Evolutionary conservation across 495 filamentous ascomycete genomes (phyloP).

Genomic region (Lophiostoma macrostomum): DNA sequence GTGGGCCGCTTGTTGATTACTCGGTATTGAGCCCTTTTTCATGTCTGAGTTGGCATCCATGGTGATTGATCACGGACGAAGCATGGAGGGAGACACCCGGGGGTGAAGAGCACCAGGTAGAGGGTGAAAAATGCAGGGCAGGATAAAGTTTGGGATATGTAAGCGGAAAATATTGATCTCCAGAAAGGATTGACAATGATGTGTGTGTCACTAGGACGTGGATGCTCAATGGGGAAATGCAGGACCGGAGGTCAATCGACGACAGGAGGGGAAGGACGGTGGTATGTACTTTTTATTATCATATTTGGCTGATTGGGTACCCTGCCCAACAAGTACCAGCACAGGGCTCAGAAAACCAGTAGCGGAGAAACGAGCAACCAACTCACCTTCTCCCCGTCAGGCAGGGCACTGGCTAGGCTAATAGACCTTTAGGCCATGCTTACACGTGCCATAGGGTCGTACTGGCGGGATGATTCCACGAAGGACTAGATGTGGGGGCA

Average conservation of each 20-base stretch:
- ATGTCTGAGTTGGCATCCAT: slow-evolving; percentile 24
- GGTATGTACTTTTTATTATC: slow-evolving; percentile 13
- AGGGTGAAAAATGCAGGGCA: neutral
- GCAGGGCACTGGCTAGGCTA: slow-evolving; percentile 13
- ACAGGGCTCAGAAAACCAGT: neutral
- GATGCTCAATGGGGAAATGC: slow-evolving; percentile 7
- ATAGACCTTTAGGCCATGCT: slow-evolving; percentile 11
- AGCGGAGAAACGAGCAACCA: slow-evolving; percentile 7
- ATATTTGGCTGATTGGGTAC: slow-evolving; percentile 29
- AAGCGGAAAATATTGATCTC: neutral
- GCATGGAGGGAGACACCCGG: slow-evolving; percentile 6
- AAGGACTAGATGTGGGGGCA: slow-evolving; percentile 7
- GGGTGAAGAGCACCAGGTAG: neutral
- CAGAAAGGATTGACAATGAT: neutral
- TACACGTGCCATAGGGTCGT: slow-evolving; percentile 14
- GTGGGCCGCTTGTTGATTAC: neutral
- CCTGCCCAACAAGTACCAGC: neutral
- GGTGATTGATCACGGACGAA: slow-evolving; percentile 1
- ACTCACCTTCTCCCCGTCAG: slow-evolving; percentile 10
- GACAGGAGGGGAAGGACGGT: slow-evolving; percentile 2
- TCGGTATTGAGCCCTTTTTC: slow-evolving; percentile 6
- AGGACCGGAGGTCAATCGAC: slow-evolving; percentile 7
- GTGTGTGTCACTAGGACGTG: neutral
- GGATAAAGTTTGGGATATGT: neutral
- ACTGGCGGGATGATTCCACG: neutral